Evolutionary conservation across 2,329 filamentous ascomycete species (phyloP), one percentile per base, ranked within the genome.

Genomic region (Botrytis medusae): DNA sequence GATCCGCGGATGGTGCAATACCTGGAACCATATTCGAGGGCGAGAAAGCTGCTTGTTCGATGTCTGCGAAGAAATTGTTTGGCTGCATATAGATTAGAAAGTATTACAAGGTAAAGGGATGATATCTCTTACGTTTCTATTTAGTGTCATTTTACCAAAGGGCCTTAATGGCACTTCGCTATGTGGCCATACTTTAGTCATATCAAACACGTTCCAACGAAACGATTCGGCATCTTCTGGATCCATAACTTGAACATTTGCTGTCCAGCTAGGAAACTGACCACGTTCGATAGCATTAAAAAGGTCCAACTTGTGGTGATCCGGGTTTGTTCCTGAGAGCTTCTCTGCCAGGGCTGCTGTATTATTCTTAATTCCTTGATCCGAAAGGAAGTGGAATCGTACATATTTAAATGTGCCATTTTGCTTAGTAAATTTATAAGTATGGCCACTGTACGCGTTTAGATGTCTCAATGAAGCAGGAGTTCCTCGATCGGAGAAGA

Each of bases 31-130:
- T 82, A 80, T 92, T 89, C 4, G 89, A 86, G 46, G 91, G 91
- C 74, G 87, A 90, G 85, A 92, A 93, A 2, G 90, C 89, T n/a
- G 88, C 86, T 80, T 92, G 91, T 83, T 93, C 91, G 69, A 92
- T 91, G 77, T 92, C 88, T 76, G 87, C 86, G 75, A 89, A 89
- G 81, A 89, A 89, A 80, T 89, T 89, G 79, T 87, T 71, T 16
- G 89, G 87, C 63, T 67, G 51, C 1, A 12, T 14, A 4, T 25
- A 25, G 18, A 51, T 67, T 20, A 67, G 29, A 6, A 18, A 12
- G 14, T 10, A 22, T 6, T 4, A 1, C 18, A 32, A 48, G 12
- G 20, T 64, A 25, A 32, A 9, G 1, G 22, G 14, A 48, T 22
- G 9, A 2, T 9, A 8, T 54, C 51, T 40, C 40, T 82, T 83